Conservation (phyloP, 352 stramenopile genomes). For the Peronospora destructor region DNA sequence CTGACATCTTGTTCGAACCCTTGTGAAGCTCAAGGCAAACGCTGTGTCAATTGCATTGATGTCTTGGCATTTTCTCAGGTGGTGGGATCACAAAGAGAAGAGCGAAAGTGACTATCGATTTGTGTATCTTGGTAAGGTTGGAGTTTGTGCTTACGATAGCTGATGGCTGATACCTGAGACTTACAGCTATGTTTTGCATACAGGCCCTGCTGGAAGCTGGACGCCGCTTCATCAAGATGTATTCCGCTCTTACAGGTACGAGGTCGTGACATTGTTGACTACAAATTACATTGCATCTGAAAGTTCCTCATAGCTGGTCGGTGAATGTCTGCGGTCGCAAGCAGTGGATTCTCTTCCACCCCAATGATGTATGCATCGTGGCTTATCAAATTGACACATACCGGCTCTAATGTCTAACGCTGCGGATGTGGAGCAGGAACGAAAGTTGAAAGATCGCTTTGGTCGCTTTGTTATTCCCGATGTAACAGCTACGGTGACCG, state of each 20-base stretch:
- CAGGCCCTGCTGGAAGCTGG: slow-evolving; percentile 79
- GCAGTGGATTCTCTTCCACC: slow-evolving; percentile 88
- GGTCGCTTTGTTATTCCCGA: slow-evolving; percentile 51
- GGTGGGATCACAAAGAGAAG: slow-evolving; percentile 65
- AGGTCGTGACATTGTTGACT: background rate
- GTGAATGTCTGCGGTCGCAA: slow-evolving; percentile 94
- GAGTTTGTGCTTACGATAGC: background rate
- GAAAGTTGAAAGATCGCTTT: slow-evolving; percentile 72
- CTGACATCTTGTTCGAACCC: background rate
- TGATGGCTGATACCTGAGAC: background rate
- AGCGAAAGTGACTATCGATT: slow-evolving; percentile 91
- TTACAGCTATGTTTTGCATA: slow-evolving; percentile 1
- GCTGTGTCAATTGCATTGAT: background rate
- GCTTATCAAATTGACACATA: background rate
- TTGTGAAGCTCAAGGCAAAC: background rate
- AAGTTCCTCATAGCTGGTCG: slow-evolving; percentile 76
- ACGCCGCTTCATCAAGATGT: slow-evolving; percentile 95
- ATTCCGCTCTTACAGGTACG: slow-evolving; percentile 90
- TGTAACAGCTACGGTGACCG: slow-evolving; percentile 35
- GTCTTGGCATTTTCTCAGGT: slow-evolving; percentile 31
- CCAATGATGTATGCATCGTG: slow-evolving; percentile 50
- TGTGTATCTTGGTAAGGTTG: slow-evolving; percentile 87
- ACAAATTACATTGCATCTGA: background rate
- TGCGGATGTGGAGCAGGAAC: slow-evolving; percentile 34
- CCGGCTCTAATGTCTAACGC: slow-evolving; percentile 3